A percentile compares a stretch with the other conserved stretches of the same genome.
Evolutionary conservation across 139 green algal genomes (phyloP).

Genomic region (Trebouxia sp.): DNA sequence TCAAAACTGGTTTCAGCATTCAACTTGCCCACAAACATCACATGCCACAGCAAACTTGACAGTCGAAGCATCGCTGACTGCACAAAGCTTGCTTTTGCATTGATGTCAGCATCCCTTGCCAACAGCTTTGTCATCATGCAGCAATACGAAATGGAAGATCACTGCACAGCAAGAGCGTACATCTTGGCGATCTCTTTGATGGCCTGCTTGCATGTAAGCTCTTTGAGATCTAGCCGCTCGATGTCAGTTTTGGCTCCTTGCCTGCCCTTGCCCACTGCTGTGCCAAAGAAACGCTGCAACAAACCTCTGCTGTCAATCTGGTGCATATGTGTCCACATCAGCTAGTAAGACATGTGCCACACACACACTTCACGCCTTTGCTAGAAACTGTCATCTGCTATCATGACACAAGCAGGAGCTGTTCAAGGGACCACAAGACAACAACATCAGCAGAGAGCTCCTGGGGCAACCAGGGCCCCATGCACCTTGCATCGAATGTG

Average conservation of each 20-base stretch:
- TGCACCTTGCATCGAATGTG: neutral
- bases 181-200: slow-evolving; percentile 94
- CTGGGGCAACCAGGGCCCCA: neutral
- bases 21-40: neutral
- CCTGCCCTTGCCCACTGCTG: slow-evolving; percentile 95
- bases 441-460: neutral
- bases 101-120: too few species aligned
- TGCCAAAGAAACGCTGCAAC: slow-evolving; percentile 86
- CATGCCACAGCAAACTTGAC: neutral
- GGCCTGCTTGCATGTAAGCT: slow-evolving; percentile 88
- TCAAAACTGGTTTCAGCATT: neutral
- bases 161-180: too few species aligned
- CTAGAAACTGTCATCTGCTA: too few species aligned
- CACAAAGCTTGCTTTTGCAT: neutral
- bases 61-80: neutral
- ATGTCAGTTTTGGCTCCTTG: slow-evolving; percentile 97
- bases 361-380: too few species aligned
- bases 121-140: neutral
- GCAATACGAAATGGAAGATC: neutral
- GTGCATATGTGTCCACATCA: too few species aligned
- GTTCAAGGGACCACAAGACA: neutral
- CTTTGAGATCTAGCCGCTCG: slow-evolving; percentile 93
- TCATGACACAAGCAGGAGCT: too few species aligned
- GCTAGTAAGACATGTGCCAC: too few species aligned
- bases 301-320: too few species aligned